Percentiles rank a stretch among this genome's conserved stretches.
Conservation (phyloP, 176 grass and related monocot species). For the Aegilops longissima region DNA sequence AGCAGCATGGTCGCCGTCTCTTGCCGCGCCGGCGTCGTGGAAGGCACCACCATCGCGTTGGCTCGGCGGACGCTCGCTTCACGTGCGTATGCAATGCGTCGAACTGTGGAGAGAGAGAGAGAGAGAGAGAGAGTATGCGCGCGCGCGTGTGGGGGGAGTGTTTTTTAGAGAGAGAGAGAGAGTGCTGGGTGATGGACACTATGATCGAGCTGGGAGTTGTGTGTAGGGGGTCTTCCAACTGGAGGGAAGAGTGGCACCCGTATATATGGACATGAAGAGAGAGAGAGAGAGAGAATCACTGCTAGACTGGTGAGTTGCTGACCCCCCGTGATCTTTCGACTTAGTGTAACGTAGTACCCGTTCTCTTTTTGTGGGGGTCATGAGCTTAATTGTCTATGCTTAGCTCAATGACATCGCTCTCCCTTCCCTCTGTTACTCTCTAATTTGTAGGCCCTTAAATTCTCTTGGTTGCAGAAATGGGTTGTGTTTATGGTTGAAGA, state of each 20-base stretch:
- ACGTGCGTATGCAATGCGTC: slow-evolving; percentile 3
- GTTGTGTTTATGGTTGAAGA: neutral
- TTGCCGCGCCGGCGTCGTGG: slow-evolving; percentile 38
- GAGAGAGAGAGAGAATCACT: slow-evolving; percentile 25
- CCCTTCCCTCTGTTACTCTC: neutral
- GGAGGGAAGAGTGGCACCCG: neutral
- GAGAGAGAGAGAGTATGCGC: neutral
- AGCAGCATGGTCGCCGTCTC: neutral
- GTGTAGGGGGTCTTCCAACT: slow-evolving; percentile 28
- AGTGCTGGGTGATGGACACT: neutral
- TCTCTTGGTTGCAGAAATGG: neutral
- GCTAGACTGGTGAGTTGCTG: slow-evolving; percentile 18
- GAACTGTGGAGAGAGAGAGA: neutral
- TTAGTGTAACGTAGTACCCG: neutral
- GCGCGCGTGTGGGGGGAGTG: neutral
- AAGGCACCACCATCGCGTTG: slow-evolving; percentile 57
- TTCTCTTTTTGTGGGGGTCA: neutral
- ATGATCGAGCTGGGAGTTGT: neutral
- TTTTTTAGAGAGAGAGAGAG: neutral
- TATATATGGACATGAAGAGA: slow-evolving; percentile 44
- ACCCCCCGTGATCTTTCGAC: slow-evolving; percentile 38
- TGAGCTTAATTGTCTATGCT: neutral
- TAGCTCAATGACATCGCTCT: neutral
- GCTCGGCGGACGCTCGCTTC: neutral
- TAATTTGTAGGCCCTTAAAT: slow-evolving; percentile 22